A percentile compares a stretch with the other conserved stretches of the same genome.
phyloP scores from a whole-genome alignment of 2,329 filamentous ascomycete genomes.

The Fusarium incarnatum region DNA sequence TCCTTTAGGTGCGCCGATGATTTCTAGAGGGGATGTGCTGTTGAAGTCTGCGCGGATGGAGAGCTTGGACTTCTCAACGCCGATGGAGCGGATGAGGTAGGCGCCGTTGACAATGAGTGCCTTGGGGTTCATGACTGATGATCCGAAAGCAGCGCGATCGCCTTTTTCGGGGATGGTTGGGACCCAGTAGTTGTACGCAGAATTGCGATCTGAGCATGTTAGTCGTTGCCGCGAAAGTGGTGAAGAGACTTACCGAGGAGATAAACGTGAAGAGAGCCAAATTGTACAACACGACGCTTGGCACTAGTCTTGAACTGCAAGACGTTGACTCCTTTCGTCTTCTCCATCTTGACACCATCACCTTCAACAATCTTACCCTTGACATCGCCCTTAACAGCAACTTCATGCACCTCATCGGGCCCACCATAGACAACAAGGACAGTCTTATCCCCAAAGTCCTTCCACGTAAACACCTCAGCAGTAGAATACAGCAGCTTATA shows the following conservation, averaged over 20 bases:
- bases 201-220: conserved; percentile 64
- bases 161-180: conserved; percentile 61
- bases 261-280: conserved; percentile 58
- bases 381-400: conserved; percentile 58
- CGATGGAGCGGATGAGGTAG: conserved; percentile 72
- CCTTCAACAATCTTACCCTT: conserved; percentile 42
- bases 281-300: conserved; percentile 48
- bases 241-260: conserved; percentile 49
- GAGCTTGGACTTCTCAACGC: conserved; percentile 66
- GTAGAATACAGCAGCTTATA: conserved; percentile 73
- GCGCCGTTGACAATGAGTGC: conserved; percentile 68
- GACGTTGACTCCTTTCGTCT: conserved; percentile 31
- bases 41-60: conserved; percentile 79
- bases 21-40: conserved; percentile 72
- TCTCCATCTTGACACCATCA: conserved; percentile 44
- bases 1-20: conserved; percentile 70
- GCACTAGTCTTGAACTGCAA: conserved; percentile 51
- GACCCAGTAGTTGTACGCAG: conserved; percentile 77
- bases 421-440: conserved; percentile 74
- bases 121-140: conserved; percentile 49
- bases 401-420: conserved; percentile 70
- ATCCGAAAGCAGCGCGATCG: conserved; percentile 47
- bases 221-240: too few relatives aligned
- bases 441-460: conserved; percentile 69
- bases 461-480: conserved; percentile 77